Conservation (phyloP, 352 stramenopile species). For the Phytophthora macrochlamydospora region DNA sequence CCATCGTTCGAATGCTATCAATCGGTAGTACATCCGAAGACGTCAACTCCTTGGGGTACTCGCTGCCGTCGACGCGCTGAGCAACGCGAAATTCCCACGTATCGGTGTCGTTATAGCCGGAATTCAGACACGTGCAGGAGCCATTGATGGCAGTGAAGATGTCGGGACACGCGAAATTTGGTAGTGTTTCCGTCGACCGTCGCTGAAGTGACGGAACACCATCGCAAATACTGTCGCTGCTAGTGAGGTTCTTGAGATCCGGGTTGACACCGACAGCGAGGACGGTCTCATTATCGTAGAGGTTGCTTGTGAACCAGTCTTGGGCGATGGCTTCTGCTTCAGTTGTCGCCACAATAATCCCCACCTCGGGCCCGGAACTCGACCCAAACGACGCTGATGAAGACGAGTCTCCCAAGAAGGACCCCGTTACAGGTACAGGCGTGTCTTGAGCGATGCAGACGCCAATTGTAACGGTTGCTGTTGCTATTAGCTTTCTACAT, state of each 20-base stretch:
- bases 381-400: conserved; percentile 14
- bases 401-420: conserved; percentile 2
- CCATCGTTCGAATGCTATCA: conserved; percentile 33
- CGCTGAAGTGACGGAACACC: conserved; percentile 36
- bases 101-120: conserved; percentile 19
- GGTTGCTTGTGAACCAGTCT: conserved; percentile 36
- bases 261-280: conserved; percentile 35
- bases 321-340: conserved; percentile 31
- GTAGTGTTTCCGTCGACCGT: conserved; percentile 7
- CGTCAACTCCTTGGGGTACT: conserved; percentile 16
- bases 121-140: conserved; percentile 32
- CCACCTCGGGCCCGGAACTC: conserved; percentile 18
- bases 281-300: conserved; percentile 36
- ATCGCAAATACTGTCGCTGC: conserved; percentile 33
- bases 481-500: conserved; percentile 12
- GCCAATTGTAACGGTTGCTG: conserved; percentile 13
- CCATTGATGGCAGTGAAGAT: conserved; percentile 38
- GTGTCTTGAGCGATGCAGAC: conserved; percentile 11
- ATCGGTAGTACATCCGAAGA: conserved; percentile 28
- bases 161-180: conserved; percentile 37
- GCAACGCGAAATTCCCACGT: conserved; percentile 36
- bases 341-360: conserved; percentile 19
- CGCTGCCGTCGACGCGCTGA: conserved; percentile 7
- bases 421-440: background rate
- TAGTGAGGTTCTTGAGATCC: conserved; percentile 24